Evolutionary conservation across 495 filamentous ascomycete species (phyloP).

Genomic region (Daldinia bambusicola): DNA sequence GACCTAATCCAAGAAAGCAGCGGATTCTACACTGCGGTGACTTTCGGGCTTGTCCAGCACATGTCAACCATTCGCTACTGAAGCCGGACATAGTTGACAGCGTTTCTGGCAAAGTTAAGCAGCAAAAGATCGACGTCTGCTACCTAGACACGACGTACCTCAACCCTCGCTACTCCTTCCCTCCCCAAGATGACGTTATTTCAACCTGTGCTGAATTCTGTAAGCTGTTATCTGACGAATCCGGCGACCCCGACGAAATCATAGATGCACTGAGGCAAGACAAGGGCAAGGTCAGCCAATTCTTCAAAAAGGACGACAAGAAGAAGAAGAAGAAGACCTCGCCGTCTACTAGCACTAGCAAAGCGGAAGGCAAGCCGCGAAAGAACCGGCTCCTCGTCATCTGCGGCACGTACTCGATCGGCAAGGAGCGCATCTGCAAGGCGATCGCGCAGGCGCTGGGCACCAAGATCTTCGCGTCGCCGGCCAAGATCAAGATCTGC

Average conservation of each 20-base stretch:
- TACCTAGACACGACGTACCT: constrained; percentile 98
- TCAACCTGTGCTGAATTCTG: constrained; percentile 90
- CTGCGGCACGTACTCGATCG: constrained; percentile 96
- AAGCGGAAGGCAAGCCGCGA: constrained; percentile 20
- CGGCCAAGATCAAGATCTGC: constrained; percentile 84
- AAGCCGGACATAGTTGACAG: constrained; percentile 75
- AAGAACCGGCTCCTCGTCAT: constrained; percentile 79
- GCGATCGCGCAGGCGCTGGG: constrained; percentile 88
- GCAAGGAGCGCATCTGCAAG: constrained; percentile 95
- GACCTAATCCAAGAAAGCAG: constrained; percentile 68
- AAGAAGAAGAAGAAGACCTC: constrained; percentile 34
- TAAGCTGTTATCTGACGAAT: constrained; percentile 60
- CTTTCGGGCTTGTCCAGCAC: constrained; percentile 89
- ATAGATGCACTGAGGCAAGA: constrained; percentile 34
- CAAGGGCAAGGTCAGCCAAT: constrained; percentile 55
- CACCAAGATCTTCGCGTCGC: constrained; percentile 89
- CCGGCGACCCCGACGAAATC: constrained; percentile 46
- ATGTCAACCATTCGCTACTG: constrained; percentile 84
- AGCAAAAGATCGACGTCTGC: constrained; percentile 91
- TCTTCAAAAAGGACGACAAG: constrained; percentile 50
- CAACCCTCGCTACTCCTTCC: constrained; percentile 95
- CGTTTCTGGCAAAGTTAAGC: constrained; percentile 72
- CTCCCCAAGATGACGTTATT: constrained; percentile 86
- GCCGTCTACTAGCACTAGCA: constrained; percentile 16
- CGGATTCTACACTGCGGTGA: constrained; percentile 95